Evolutionary conservation across 495 filamentous ascomycete genomes (phyloP).

Genomic region (Penicillium lagena): DNA sequence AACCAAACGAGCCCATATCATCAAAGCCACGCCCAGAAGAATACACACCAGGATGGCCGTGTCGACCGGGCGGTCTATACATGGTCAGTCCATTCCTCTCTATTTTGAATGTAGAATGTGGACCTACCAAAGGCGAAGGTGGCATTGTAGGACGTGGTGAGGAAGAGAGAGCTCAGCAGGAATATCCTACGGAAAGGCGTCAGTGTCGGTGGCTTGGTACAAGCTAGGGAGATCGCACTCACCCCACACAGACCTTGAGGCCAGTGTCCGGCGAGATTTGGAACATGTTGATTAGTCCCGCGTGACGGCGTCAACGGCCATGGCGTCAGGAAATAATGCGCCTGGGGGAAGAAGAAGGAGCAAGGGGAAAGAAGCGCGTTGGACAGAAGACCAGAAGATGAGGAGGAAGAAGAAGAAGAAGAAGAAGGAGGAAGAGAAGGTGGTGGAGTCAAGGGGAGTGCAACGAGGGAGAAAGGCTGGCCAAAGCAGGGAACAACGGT

Average conservation of each 20-base stretch:
- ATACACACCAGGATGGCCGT: constrained; percentile 32
- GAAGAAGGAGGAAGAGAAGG: no score
- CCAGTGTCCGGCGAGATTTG: constrained; percentile 28
- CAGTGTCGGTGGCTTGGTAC: no score
- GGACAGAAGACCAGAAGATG: no score
- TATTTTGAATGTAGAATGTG: not conserved
- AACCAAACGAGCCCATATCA: constrained; percentile 26
- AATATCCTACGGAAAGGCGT: constrained; percentile 20
- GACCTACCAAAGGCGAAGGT: constrained; percentile 38
- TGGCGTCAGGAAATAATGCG: not conserved
- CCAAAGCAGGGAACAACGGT: no score
- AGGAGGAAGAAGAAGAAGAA: no score
- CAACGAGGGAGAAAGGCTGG: no score
- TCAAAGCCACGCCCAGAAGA: constrained; percentile 23
- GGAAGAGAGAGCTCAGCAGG: constrained; percentile 27
- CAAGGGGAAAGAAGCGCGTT: not conserved
- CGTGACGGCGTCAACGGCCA: not conserved
- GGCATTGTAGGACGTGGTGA: constrained; percentile 28
- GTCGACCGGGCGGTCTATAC: constrained; percentile 35
- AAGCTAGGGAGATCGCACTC: constrained; percentile 2
- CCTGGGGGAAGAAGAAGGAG: not conserved
- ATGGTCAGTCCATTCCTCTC: constrained; percentile 6
- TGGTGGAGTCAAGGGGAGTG: no score
- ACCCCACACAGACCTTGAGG: constrained; percentile 34
- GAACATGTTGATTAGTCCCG: constrained; percentile 18